Percentiles rank a stretch among this genome's conserved stretches.
Evolutionary conservation across 2,329 filamentous ascomycete genomes (phyloP).

Genomic region (Chaetomiaceae sp.): DNA sequence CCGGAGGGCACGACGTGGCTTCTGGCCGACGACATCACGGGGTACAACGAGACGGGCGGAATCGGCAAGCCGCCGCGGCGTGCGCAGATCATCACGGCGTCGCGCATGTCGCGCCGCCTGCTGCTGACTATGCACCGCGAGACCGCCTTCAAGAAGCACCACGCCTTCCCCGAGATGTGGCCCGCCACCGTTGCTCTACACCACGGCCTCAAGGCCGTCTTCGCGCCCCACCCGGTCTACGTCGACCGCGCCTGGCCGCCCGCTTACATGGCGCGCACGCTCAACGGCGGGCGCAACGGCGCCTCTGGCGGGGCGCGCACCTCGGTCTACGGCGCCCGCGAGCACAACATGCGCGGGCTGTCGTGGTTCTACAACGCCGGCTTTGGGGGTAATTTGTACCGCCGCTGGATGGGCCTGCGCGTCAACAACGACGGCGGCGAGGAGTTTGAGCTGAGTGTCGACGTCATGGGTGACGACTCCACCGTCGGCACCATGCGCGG

Average conservation of each 20-base stretch:
- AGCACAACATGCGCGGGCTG: constrained; percentile 81
- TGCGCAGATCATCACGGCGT: constrained; percentile 82
- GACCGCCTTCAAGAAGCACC: constrained; percentile 76
- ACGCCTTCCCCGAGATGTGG: constrained; percentile 97
- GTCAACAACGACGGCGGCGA: constrained; percentile 75
- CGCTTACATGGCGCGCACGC: constrained; percentile 67
- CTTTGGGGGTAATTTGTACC: constrained; percentile 76
- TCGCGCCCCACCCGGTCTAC: constrained; percentile 81
- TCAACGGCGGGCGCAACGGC: constrained; percentile 74
- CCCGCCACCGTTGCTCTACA: constrained; percentile 80
- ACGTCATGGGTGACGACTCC: constrained; percentile 44
- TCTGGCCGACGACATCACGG: constrained; percentile 75
- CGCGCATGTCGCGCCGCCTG: constrained; percentile 73
- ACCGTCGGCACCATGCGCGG: constrained; percentile 49
- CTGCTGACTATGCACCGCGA: constrained; percentile 86
- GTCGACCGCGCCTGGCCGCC: constrained; percentile 82
- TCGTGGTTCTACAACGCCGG: constrained; percentile 89
- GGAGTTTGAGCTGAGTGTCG: constrained; percentile 60
- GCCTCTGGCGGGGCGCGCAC: constrained; percentile 66
- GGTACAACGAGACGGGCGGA: constrained; percentile 61
- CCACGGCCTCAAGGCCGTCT: constrained; percentile 89
- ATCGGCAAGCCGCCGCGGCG: constrained; percentile 63
- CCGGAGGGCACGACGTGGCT: constrained; percentile 82
- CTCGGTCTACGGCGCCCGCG: constrained; percentile 72
- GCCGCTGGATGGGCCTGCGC: constrained; percentile 76